Evolutionary conservation across 2,329 filamentous ascomycete species (phyloP), one percentile per base, ranked within the genome.

Genomic region (Colletotrichum godetiae): DNA sequence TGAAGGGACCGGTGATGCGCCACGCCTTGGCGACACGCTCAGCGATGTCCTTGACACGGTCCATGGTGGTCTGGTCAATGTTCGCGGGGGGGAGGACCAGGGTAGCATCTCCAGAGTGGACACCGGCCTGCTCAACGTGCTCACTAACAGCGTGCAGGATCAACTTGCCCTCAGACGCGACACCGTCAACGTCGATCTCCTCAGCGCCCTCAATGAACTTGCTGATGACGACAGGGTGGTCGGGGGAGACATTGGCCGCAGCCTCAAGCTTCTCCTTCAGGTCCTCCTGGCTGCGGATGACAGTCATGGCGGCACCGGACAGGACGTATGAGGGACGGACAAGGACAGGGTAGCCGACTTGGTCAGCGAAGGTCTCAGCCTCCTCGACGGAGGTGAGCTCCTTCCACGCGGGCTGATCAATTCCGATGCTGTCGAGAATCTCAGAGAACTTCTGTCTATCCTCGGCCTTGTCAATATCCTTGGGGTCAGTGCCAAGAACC

Each of bases 401-500:
- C 85, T 97, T 98, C 97, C 97, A 99, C 11, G 95, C 95, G 46
- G 97, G 97, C 85, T 99, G 97, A 82, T 98, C 96, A 68, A 99
- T 92, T 73, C 95, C 96, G 78, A 98, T 98, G 83, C 94, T 97
- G 83, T 99, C 97, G 58, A 99, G 89, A 76, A 98, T 98, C 79
- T 95, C 93, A 27, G 96, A 98, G 88, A 99, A 99, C 84, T 99
- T 98, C 84, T 98, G 95, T 81, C 97, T 92, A 82, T 99, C 95
- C 85, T 99, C 97, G 59, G 97, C 97, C 87, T 95, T 97, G 89
- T 99, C 97, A 77, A 99, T 99, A 80, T 98, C 95, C 80, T 92
- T 89, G 49, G 97, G 97, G 79, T 98, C 91, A 0, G 97, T 99
- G 78, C 97, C 97, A 8, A 99, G 91, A 67, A 99, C 91, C 74